Evolutionary conservation across 345 rosid species (phyloP).

Genomic region (Salix koriyanagi): DNA sequence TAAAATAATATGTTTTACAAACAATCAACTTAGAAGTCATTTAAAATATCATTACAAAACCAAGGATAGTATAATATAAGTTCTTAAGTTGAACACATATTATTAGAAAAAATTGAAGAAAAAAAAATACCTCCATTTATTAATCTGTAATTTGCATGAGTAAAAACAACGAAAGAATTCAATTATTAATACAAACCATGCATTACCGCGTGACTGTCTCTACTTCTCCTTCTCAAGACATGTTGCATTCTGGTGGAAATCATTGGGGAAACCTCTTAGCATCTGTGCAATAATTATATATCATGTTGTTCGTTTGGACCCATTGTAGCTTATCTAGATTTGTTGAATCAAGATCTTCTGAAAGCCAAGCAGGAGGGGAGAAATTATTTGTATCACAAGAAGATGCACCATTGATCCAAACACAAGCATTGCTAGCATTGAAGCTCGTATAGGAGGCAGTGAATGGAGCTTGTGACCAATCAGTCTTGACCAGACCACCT

Average conservation of each 20-base stretch:
- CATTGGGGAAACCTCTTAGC: neutral
- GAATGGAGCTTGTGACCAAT: neutral
- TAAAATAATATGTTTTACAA: too few relatives aligned
- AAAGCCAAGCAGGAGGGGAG: neutral
- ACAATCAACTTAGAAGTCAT: too few relatives aligned
- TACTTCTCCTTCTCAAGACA: neutral
- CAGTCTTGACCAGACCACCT: neutral
- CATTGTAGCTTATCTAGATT: neutral
- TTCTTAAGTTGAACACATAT: neutral
- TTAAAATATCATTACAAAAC: neutral
- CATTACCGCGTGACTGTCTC: neutral
- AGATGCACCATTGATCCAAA: neutral
- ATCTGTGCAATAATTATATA: neutral
- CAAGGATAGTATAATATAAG: neutral
- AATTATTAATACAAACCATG: neutral
- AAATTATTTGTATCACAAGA: neutral
- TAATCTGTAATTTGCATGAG: neutral
- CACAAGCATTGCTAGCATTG: neutral
- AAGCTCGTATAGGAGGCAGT: neutral
- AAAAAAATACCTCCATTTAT: neutral
- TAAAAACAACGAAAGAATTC: neutral
- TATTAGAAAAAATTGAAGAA: neutral
- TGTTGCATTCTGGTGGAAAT: neutral
- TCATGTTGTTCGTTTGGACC: neutral
- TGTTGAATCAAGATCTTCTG: neutral